Evolutionary conservation across 2,329 filamentous ascomycete genomes (phyloP).

Genomic region (Massarina eburnea): DNA sequence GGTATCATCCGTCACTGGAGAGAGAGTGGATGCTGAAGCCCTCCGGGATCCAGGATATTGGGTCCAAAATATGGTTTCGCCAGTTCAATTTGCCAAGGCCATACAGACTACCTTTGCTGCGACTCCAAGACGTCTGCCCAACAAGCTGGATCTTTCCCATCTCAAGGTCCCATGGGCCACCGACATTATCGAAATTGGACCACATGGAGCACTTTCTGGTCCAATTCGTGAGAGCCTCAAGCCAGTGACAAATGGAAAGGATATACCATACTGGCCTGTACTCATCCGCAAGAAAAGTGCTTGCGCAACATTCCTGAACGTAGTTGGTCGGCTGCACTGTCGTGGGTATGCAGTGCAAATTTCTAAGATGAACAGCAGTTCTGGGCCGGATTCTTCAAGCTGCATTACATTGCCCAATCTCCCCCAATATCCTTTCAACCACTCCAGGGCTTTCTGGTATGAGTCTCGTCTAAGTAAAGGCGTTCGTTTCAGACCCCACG

Average conservation of each 20-base stretch:
- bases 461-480: constrained; percentile 9
- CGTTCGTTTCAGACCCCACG: constrained; percentile 1
- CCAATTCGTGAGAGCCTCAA: constrained; percentile 1
- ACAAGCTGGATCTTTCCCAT: neutral
- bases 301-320: neutral
- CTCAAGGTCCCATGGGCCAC: neutral
- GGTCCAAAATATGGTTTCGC: constrained; percentile 6
- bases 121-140: too few species aligned
- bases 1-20: constrained; percentile 1
- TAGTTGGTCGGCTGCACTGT: constrained; percentile 20
- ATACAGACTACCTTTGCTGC: too few species aligned
- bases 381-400: too few species aligned
- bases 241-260: neutral
- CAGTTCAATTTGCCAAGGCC: constrained; percentile 3
- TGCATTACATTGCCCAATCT: too few species aligned
- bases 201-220: constrained; percentile 5
- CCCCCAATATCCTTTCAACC: too few species aligned
- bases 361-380: too few species aligned
- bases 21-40: neutral
- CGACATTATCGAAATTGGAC: constrained; percentile 12
- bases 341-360: neutral
- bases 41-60: constrained; percentile 3
- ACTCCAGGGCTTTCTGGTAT: neutral
- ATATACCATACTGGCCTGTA: constrained; percentile 29
- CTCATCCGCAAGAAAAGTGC: too few species aligned